Evolutionary conservation across 2,329 filamentous ascomycete species (phyloP).

Genomic region (Orbilia quercus): DNA sequence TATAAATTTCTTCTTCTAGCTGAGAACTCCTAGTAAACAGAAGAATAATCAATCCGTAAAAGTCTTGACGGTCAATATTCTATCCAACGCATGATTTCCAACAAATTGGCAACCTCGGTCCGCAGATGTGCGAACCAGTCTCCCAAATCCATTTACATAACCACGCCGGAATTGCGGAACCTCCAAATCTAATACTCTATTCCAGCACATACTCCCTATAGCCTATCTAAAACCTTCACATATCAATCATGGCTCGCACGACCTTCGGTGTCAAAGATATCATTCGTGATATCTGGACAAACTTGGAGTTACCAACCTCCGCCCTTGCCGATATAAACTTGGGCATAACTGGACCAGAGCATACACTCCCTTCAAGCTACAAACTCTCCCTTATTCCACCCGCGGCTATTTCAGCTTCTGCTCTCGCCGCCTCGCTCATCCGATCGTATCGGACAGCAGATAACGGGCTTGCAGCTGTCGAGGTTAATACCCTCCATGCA

Average conservation of each 20-base stretch:
- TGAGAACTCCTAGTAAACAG: too few species aligned
- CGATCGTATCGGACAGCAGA: slow-evolving; percentile 62
- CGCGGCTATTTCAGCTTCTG: slow-evolving; percentile 66
- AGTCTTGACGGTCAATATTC: too few species aligned
- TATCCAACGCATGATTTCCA: too few species aligned
- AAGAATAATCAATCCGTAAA: too few species aligned
- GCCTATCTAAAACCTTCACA: too few species aligned
- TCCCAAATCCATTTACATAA: too few species aligned
- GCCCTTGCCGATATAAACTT: slow-evolving; percentile 16
- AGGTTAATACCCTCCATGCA: slow-evolving; percentile 66
- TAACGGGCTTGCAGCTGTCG: slow-evolving; percentile 62
- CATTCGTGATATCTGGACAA: slow-evolving; percentile 37
- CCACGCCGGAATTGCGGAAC: background rate
- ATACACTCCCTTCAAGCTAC: slow-evolving; percentile 42
- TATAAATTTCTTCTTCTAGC: too few species aligned
- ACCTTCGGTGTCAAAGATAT: slow-evolving; percentile 19
- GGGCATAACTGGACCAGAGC: slow-evolving; percentile 32
- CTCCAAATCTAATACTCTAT: too few species aligned
- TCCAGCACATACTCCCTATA: too few species aligned
- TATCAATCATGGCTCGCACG: slow-evolving; percentile 12
- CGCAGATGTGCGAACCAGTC: too few species aligned
- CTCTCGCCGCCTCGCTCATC: slow-evolving; percentile 67
- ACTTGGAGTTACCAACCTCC: slow-evolving; percentile 25
- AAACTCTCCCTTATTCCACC: slow-evolving; percentile 37
- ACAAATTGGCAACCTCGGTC: background rate